Conservation (phyloP, 2,329 filamentous ascomycete species). For the Aspergillus piperis region DNA sequence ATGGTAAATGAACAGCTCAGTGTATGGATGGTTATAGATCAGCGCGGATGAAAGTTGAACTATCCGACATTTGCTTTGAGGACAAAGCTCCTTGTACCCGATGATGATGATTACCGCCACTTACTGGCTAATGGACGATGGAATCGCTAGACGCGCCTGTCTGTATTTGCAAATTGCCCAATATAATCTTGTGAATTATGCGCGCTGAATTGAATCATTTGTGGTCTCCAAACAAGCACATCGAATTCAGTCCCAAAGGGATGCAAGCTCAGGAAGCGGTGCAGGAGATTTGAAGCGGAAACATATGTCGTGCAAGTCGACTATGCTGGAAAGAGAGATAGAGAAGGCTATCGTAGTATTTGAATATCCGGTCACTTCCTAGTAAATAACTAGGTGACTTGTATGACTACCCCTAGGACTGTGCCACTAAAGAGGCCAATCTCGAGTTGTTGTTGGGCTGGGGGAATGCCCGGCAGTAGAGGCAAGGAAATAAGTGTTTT, state of each 20-base stretch:
- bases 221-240: neutral
- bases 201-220: neutral
- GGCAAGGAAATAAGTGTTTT: neutral
- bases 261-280: neutral
- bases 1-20: constrained; percentile 23
- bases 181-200: neutral
- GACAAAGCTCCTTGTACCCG: neutral
- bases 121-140: neutral
- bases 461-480: neutral
- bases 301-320: neutral
- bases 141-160: neutral
- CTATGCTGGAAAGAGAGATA: constrained; percentile 5
- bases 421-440: neutral
- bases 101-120: neutral
- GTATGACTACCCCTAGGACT: neutral
- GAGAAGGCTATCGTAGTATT: constrained; percentile 8
- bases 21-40: neutral
- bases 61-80: neutral
- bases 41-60: neutral
- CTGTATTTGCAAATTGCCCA: neutral
- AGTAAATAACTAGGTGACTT: neutral
- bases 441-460: neutral
- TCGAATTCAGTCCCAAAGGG: neutral
- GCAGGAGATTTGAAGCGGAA: neutral
- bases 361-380: neutral